Conservation (phyloP, 371 early-diverging fungal genomes). For the Mucor indicus region DNA sequence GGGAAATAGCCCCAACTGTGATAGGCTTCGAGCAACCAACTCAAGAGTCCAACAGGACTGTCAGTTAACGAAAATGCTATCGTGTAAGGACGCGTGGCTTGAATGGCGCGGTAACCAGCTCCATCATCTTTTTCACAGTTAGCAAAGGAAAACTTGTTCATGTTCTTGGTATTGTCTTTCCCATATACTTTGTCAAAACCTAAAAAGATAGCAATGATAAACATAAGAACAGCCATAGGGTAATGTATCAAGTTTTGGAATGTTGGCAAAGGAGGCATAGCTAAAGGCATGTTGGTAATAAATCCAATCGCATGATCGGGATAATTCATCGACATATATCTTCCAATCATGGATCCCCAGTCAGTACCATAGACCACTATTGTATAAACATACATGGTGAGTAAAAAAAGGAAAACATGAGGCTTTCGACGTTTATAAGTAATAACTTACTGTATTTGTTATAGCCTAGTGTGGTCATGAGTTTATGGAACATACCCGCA, state of each 20-base stretch:
- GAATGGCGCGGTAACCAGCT: constrained; percentile 46
- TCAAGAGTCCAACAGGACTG: constrained; percentile 56
- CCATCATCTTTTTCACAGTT: constrained; percentile 24
- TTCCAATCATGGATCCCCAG: constrained; percentile 53
- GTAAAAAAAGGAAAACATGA: too few relatives aligned
- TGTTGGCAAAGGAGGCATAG: constrained; percentile 30
- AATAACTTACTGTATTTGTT: constrained; percentile 34
- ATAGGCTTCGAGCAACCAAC: constrained; percentile 69
- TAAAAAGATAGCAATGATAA: constrained; percentile 7
- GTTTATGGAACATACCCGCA: constrained; percentile 40
- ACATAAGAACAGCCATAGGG: constrained; percentile 12
- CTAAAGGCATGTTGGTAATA: constrained; percentile 42
- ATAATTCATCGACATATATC: constrained; percentile 31
- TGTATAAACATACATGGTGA: neutral
- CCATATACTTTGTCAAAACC: constrained; percentile 24
- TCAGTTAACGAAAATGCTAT: constrained; percentile 55
- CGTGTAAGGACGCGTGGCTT: constrained; percentile 53
- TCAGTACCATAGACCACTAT: constrained; percentile 47
- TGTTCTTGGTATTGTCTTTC: neutral
- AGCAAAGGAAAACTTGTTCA: constrained; percentile 19
- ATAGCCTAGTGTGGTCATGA: constrained; percentile 55
- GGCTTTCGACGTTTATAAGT: neutral
- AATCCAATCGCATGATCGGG: constrained; percentile 36
- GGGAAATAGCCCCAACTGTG: constrained; percentile 51
- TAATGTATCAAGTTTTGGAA: constrained; percentile 8